A percentile compares a stretch with the other conserved stretches of the same genome.
Conservation (phyloP, 306 rosid species). For the Arachis stenosperma region DNA sequence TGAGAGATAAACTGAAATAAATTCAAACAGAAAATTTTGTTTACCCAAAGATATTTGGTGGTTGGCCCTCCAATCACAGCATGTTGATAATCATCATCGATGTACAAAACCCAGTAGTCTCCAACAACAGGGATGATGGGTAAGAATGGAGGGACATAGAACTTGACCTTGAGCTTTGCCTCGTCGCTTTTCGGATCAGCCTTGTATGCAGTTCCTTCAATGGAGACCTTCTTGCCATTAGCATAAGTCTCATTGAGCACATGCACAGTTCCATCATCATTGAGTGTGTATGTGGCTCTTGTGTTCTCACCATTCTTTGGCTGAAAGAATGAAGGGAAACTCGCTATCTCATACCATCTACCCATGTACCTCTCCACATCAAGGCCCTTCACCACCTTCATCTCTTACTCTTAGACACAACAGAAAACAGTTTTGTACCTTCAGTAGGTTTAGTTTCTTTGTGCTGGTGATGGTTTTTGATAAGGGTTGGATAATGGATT, state of each 20-base stretch:
- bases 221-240: constrained; percentile 55
- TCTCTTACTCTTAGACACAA: constrained; percentile 33
- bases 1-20: too few relatives aligned
- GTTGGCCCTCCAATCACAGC: constrained; percentile 82
- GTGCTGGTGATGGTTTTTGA: too few relatives aligned
- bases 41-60: constrained; percentile 83
- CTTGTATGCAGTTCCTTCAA: constrained; percentile 77
- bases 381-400: constrained; percentile 67
- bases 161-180: constrained; percentile 85
- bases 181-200: constrained; percentile 73
- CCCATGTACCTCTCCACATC: constrained; percentile 82
- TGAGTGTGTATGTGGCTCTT: constrained; percentile 86
- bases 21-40: neutral
- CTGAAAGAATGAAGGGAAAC: constrained; percentile 73
- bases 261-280: constrained; percentile 58
- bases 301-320: constrained; percentile 73
- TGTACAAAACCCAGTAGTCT: constrained; percentile 81
- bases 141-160: constrained; percentile 77
- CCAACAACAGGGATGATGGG: constrained; percentile 82
- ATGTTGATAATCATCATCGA: constrained; percentile 70
- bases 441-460: too few relatives aligned
- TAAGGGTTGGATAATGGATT: too few relatives aligned
- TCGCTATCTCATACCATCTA: constrained; percentile 93
- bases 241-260: constrained; percentile 89
- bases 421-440: too few relatives aligned